Evolutionary conservation across 257 asterid species (phyloP), one percentile per base, ranked within the genome.

Genomic region (Plantago ovata): DNA sequence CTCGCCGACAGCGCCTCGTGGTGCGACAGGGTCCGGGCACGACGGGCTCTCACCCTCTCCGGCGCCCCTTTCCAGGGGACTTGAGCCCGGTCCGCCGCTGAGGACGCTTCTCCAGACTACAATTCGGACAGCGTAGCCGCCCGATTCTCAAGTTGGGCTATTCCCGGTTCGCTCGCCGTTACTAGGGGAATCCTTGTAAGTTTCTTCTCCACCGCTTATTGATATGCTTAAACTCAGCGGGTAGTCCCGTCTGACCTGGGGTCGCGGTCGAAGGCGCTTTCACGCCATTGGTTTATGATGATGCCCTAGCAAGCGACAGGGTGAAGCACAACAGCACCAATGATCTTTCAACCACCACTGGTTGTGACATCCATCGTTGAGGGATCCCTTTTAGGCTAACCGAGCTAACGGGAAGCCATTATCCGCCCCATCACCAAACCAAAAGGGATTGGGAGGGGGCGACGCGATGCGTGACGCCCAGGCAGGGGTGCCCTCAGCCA

Each of bases 111-210:
- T 46, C 52, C 52, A 46, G 52, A 46, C 52, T 46, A 46, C 22
- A 46, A 46, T 46, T 46, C 22, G 52, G 52, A 46, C 22, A 22
- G 52, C 52, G 52, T 14, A 15, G 52, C 52, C 52, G 52, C 52
- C 62, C 62, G 64, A 60, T 60, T 60, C 42, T 60, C 64, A 60
- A 60, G 56, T 19, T 60, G 53, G 56, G 64, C 64, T 60, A 10
- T 53, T 64, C 69, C 64, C 71, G 71, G 71, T 66, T 66, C 71
- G 71, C 71, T 66, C 71, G 71, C 71, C 71, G 71, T 66, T 66
- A 66, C 71, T 66, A 57, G 32, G 69, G 63, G 55, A 60, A 60
- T 60, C 55, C 55, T 60, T 46, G 54, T 45, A 60, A 46, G 64
- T 45, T 60, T 45, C 54, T 59, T 44, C 45, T 59, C 53, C 54